Evolutionary conservation across 768 basidiomycete species (phyloP).

Genomic region (Pisolithus marmoratus): DNA sequence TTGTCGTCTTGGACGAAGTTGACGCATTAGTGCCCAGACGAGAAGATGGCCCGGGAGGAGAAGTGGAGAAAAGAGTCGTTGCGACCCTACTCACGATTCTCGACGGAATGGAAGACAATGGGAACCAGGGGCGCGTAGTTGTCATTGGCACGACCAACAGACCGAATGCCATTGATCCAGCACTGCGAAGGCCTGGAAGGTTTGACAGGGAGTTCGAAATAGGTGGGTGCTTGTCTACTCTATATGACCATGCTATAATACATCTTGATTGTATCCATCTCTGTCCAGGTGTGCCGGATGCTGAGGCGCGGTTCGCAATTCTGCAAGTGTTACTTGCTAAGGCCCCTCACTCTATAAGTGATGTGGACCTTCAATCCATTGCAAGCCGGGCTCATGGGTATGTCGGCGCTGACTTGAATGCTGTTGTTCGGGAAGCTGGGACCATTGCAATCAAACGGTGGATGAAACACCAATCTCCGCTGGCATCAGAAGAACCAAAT

Average conservation of each 20-base stretch:
- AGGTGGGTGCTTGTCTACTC: conserved; percentile 39
- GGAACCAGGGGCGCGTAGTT: conserved; percentile 58
- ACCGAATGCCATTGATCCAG: conserved; percentile 94
- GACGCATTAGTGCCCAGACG: conserved; percentile 90
- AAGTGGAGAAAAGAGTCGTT: conserved; percentile 94
- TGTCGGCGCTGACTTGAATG: conserved; percentile 92
- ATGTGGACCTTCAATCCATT: conserved; percentile 54
- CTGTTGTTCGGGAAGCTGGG: conserved; percentile 89
- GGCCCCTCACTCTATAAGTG: conserved; percentile 68
- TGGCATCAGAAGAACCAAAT: conserved; percentile 2
- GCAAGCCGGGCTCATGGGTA: conserved; percentile 88
- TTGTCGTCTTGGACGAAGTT: conserved; percentile 93
- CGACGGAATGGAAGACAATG: conserved; percentile 74
- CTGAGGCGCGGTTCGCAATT: conserved; percentile 78
- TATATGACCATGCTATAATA: not conserved
- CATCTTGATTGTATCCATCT: not conserved
- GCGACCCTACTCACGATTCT: conserved; percentile 91
- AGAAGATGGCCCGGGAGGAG: conserved; percentile 86
- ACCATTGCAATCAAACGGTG: conserved; percentile 86
- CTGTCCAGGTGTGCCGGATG: conserved; percentile 76
- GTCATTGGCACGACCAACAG: conserved; percentile 96
- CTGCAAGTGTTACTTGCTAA: conserved; percentile 78
- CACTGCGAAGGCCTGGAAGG: conserved; percentile 80
- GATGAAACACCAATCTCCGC: conserved; percentile 32
- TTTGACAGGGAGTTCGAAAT: conserved; percentile 97